These are phyloP conservation scores for Auricularia heimuer DNA, from an alignment of 768 basidiomycete genomes.

Conservation along the genomic window DNA sequence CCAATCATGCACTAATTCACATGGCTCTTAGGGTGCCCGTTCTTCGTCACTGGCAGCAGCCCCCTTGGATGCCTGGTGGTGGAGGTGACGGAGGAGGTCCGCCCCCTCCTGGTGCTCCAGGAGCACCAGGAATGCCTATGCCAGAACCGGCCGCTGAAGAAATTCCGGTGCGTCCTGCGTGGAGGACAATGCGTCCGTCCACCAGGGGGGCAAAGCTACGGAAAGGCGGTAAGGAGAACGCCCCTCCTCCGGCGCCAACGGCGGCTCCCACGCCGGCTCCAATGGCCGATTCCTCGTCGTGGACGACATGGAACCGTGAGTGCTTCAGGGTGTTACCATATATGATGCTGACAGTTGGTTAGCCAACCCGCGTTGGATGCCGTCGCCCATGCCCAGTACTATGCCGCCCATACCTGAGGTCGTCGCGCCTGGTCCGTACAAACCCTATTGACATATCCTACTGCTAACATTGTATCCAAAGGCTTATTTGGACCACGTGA, in stretches of 20 bases:
- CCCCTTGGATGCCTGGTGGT: neutral
- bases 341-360: neutral
- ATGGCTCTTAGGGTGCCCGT: constrained; percentile 32
- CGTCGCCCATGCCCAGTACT: neutral
- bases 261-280: constrained; percentile 22
- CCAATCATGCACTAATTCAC: constrained; percentile 3
- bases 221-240: constrained; percentile 36
- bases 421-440: neutral
- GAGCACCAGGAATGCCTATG: constrained; percentile 1
- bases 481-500: neutral
- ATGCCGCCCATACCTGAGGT: neutral
- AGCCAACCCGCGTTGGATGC: too few relatives aligned
- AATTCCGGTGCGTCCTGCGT: constrained; percentile 43
- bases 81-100: neutral
- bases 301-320: constrained; percentile 82
- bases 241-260: constrained; percentile 30
- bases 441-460: neutral
- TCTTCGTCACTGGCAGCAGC: constrained; percentile 11
- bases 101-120: constrained; percentile 7
- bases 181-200: constrained; percentile 44
- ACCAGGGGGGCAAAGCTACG: constrained; percentile 48
- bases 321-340: neutral
- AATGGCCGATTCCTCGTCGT: constrained; percentile 43
- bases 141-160: constrained; percentile 39
- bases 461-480: neutral